Percentiles rank a stretch among this genome's conserved stretches.
phyloP scores from a whole-genome alignment of 495 filamentous ascomycete species.

The Trichoderma gamsii region DNA sequence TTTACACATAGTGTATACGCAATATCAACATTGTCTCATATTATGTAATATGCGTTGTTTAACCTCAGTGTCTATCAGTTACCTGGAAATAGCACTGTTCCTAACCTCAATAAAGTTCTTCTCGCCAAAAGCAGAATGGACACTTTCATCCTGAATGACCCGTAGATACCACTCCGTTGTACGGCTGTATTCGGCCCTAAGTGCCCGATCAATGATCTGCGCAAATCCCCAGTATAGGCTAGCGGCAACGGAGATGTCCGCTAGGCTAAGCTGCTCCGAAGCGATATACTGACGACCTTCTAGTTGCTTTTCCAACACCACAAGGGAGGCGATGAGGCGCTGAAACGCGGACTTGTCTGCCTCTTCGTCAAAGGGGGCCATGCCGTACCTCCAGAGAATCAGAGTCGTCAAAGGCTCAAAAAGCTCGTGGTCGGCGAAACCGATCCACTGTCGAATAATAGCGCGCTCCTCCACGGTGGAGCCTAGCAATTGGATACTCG shows the following conservation, averaged over 20 bases:
- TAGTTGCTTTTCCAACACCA: not conserved
- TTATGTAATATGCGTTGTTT: not conserved
- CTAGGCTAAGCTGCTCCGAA: not conserved
- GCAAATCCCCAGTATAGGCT: not conserved
- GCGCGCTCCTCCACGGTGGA: not conserved
- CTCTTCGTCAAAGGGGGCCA: not conserved
- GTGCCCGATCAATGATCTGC: not conserved
- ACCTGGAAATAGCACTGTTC: not conserved
- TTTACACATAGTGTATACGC: not conserved
- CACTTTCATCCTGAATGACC: not conserved
- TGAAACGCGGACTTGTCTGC: not conserved
- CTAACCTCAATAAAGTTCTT: not conserved
- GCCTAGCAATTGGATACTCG: too few species aligned
- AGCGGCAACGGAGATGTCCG: not conserved
- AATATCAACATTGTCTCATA: not conserved
- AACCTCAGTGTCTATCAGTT: not conserved
- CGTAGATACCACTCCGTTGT: not conserved
- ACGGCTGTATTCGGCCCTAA: not conserved
- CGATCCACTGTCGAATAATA: not conserved
- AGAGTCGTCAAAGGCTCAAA: not conserved
- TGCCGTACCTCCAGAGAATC: not conserved
- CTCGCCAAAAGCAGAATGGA: not conserved
- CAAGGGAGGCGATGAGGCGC: not conserved
- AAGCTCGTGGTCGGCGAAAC: not conserved
- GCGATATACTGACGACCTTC: not conserved